Evolutionary conservation across 345 rosid species (phyloP).

Genomic region (Salix exigua): DNA sequence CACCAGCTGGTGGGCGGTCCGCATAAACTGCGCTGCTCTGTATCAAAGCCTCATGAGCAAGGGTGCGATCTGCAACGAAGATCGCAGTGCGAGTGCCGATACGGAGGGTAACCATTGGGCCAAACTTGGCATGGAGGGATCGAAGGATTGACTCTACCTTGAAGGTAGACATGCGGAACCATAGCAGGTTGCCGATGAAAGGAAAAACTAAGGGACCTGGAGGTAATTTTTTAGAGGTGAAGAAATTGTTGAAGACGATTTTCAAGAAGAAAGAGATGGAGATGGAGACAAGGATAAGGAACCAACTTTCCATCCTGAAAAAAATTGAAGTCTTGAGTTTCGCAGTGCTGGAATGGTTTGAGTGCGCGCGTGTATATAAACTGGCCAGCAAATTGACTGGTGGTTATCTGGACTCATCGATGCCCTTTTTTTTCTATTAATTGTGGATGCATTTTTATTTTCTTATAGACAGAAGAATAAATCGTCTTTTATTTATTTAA

Average conservation of each 20-base stretch:
- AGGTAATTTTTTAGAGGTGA: neutral
- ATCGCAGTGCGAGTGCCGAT: neutral
- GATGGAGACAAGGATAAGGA: neutral
- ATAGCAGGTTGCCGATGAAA: neutral
- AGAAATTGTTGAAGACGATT: neutral
- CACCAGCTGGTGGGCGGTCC: neutral
- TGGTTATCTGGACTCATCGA: no score
- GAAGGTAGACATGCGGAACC: neutral
- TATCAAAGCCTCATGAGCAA: neutral
- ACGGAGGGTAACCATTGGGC: neutral
- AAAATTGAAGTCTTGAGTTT: neutral
- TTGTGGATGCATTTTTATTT: no score
- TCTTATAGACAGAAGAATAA: no score
- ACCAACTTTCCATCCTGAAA: neutral
- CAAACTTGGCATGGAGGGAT: neutral
- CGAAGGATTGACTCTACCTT: neutral
- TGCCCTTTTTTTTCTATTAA: no score
- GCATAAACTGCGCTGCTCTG: neutral
- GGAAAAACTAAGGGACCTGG: neutral
- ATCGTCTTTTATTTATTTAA: no score
- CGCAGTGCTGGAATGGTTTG: no score
- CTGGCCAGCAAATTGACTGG: no score
- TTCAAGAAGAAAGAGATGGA: neutral
- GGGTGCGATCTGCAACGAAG: neutral
- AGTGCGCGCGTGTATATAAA: neutral